These are phyloP conservation scores for Chlorella vulgaris DNA, from an alignment of 139 green algal species.

Conservation along the genomic window DNA sequence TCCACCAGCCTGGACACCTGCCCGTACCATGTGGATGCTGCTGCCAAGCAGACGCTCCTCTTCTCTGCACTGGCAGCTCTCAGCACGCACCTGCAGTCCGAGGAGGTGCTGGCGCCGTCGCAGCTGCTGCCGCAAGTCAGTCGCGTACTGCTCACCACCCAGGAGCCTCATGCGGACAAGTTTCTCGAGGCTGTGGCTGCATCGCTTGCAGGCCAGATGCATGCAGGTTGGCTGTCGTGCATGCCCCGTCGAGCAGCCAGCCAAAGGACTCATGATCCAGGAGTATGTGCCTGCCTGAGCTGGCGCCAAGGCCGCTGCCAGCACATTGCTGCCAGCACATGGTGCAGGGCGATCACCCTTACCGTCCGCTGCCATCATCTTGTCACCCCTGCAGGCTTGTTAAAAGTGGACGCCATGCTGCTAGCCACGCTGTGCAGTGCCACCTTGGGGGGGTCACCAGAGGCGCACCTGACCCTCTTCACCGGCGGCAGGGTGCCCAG, in stretches of 20 bases:
- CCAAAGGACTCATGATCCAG: no score
- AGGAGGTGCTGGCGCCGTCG: constrained; percentile 27
- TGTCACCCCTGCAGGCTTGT: not conserved
- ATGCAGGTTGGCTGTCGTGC: constrained; percentile 12
- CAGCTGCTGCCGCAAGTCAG: constrained; percentile 46
- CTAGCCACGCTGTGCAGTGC: constrained; percentile 24
- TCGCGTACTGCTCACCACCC: constrained; percentile 46
- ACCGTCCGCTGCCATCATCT: not conserved
- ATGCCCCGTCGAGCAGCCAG: no score
- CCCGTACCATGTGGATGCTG: constrained; percentile 20
- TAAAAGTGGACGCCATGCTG: constrained; percentile 40
- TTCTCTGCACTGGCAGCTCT: constrained; percentile 37
- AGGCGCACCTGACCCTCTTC: constrained; percentile 33
- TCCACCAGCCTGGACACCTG: not conserved
- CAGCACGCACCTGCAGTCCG: constrained; percentile 40
- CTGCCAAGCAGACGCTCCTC: constrained; percentile 26
- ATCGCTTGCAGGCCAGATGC: constrained; percentile 40
- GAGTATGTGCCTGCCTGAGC: no score
- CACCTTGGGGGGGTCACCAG: constrained; percentile 1
- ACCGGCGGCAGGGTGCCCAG: not conserved
- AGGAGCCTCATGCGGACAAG: constrained; percentile 15
- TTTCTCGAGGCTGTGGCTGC: constrained; percentile 47
- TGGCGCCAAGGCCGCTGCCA: no score
- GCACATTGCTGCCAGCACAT: no score
- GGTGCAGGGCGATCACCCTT: no score